A percentile compares a stretch with the other conserved stretches of the same genome.
phyloP scores from a whole-genome alignment of 2,329 filamentous ascomycete genomes.

The Orbilia blumenaviensis region DNA sequence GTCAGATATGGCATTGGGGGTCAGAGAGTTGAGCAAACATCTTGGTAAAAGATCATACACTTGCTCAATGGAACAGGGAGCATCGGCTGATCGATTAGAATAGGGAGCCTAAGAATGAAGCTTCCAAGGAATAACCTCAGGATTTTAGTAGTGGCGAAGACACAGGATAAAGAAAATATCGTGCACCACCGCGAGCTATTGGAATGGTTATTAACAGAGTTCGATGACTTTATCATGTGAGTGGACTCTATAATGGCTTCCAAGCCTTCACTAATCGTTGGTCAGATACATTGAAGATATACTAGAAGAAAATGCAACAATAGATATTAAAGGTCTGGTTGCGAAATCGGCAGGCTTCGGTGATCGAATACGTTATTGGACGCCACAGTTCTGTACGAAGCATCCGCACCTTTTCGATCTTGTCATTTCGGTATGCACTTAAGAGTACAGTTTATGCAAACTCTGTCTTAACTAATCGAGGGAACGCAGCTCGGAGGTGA shows the following conservation, averaged over 20 bases:
- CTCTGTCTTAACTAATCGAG: background rate
- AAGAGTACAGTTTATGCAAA: background rate
- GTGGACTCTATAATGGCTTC: constrained; percentile 20
- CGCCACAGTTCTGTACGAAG: constrained; percentile 76
- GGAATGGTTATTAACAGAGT: constrained; percentile 79
- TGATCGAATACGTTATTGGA: constrained; percentile 81
- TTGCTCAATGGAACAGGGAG: background rate
- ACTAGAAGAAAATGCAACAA: constrained; percentile 74
- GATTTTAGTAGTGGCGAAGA: constrained; percentile 90
- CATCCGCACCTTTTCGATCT: constrained; percentile 92
- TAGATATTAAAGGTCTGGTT: constrained; percentile 76
- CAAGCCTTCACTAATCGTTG: constrained; percentile 1
- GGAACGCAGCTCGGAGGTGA: constrained; percentile 76
- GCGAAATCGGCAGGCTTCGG: constrained; percentile 68
- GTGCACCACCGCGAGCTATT: constrained; percentile 78
- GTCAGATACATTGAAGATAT: constrained; percentile 75
- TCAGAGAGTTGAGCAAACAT: constrained; percentile 86
- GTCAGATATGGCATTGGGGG: constrained; percentile 96
- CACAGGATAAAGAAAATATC: constrained; percentile 83
- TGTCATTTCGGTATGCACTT: constrained; percentile 73
- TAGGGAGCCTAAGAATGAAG: constrained; percentile 67
- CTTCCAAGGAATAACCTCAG: constrained; percentile 82
- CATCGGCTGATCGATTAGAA: constrained; percentile 9
- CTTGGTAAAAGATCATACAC: constrained; percentile 67
- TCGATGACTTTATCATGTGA: constrained; percentile 79